phyloP scores from a whole-genome alignment of 176 grass and related monocot genomes.

The Musa schizocarpa region DNA sequence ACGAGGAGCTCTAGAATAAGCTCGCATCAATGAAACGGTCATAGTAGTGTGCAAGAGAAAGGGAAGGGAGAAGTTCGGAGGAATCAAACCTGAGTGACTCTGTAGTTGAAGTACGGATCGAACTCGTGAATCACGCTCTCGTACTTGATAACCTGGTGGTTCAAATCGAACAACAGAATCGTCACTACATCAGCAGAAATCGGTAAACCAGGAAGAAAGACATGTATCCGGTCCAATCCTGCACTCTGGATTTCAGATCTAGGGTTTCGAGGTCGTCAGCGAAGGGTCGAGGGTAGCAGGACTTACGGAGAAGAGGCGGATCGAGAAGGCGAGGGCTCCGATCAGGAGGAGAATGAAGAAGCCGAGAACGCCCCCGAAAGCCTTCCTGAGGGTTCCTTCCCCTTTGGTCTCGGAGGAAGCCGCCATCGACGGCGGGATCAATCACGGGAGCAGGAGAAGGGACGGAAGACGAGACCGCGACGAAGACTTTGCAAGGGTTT shows the following conservation, averaged over 20 bases:
- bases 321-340: constrained; percentile 92
- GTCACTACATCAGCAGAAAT: background rate
- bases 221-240: background rate
- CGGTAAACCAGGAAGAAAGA: background rate
- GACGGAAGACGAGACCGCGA: background rate
- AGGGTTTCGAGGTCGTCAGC: constrained; percentile 12
- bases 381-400: constrained; percentile 59
- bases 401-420: constrained; percentile 26
- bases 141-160: constrained; percentile 85
- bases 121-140: constrained; percentile 99
- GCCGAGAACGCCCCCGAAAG: constrained; percentile 70
- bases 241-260: constrained; percentile 21
- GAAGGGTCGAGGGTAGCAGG: constrained; percentile 18
- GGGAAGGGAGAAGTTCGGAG: background rate
- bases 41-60: background rate
- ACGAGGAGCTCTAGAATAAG: too few species aligned
- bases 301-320: constrained; percentile 98
- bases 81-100: constrained; percentile 84
- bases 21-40: background rate
- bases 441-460: background rate
- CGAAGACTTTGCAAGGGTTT: constrained; percentile 1
- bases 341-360: constrained; percentile 86
- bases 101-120: constrained; percentile 98
- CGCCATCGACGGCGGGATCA: constrained; percentile 52
- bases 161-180: constrained; percentile 5